Percentiles rank a stretch among this genome's conserved stretches.
phyloP scores from a whole-genome alignment of 2,329 filamentous ascomycete species.

The Monilinia polystroma region DNA sequence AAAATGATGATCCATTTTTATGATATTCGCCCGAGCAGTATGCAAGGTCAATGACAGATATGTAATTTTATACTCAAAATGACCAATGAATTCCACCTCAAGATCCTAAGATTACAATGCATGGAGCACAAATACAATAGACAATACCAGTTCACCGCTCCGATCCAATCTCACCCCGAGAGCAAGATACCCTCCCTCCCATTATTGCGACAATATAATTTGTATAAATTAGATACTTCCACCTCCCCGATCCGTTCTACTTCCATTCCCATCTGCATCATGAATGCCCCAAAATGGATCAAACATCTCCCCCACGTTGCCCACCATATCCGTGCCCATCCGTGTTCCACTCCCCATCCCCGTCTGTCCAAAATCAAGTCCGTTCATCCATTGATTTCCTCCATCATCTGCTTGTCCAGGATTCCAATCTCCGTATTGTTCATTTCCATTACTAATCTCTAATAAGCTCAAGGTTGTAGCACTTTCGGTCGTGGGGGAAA shows the following conservation, averaged over 20 bases:
- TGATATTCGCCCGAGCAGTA: too few species aligned
- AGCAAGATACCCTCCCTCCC: neutral
- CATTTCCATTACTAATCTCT: constrained; percentile 3
- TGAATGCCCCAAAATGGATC: constrained; percentile 9
- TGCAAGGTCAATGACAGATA: too few species aligned
- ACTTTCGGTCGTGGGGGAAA: constrained; percentile 4
- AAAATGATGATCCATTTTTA: too few species aligned
- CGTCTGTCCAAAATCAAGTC: neutral
- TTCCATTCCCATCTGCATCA: neutral
- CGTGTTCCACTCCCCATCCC: constrained; percentile 1
- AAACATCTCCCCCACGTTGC: constrained; percentile 10
- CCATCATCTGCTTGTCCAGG: constrained; percentile 3
- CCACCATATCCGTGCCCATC: neutral
- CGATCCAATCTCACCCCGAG: neutral
- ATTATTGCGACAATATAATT: neutral
- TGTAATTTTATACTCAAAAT: too few species aligned
- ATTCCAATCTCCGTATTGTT: constrained; percentile 16
- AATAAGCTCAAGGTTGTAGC: neutral
- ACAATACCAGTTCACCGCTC: neutral
- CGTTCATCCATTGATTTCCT: constrained; percentile 2
- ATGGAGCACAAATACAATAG: neutral
- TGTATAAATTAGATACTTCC: neutral
- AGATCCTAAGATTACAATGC: neutral
- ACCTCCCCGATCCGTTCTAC: neutral
- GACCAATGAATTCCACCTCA: too few species aligned